These are phyloP conservation scores for Achlya hypogyna DNA, from an alignment of 352 stramenopile species.

Conservation along the genomic window DNA sequence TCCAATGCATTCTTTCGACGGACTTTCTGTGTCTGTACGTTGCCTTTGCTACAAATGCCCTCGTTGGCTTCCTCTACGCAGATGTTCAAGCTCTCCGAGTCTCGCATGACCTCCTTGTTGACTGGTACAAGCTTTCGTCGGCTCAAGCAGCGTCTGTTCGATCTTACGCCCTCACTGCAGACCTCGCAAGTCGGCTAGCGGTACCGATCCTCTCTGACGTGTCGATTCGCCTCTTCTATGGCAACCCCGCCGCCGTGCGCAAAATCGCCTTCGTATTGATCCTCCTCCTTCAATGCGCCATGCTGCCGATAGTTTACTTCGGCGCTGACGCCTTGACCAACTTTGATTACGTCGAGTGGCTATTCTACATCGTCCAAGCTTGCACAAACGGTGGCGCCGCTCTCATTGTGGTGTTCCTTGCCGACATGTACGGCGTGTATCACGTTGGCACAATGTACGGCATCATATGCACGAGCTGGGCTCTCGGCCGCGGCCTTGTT, in stretches of 20 bases:
- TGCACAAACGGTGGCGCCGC: not conserved
- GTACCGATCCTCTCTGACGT: not conserved
- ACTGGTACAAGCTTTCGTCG: not conserved
- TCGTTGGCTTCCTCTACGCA: not conserved
- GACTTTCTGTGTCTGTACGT: conserved; percentile 14
- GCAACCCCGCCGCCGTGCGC: conserved; percentile 5
- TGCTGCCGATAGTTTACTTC: not conserved
- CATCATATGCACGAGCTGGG: conserved; percentile 3
- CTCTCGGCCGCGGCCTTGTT: not conserved
- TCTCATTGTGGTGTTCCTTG: conserved; percentile 6
- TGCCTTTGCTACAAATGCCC: not conserved
- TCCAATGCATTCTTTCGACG: conserved; percentile 7
- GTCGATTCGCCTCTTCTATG: conserved; percentile 12
- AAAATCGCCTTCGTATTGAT: not conserved
- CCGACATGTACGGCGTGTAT: conserved; percentile 27
- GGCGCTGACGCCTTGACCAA: not conserved
- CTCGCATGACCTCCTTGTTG: not conserved
- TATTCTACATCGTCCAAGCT: not conserved
- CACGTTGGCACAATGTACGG: conserved; percentile 22
- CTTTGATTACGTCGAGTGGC: not conserved
- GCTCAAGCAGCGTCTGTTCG: not conserved
- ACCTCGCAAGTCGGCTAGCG: not conserved
- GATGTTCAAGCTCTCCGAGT: not conserved
- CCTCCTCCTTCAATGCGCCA: not conserved
- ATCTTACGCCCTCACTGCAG: not conserved